A percentile compares a stretch with the other conserved stretches of the same genome.
These are phyloP conservation scores for Exophiala aquamarina DNA, from an alignment of 2,329 filamentous ascomycete genomes.

Conservation along the genomic window DNA sequence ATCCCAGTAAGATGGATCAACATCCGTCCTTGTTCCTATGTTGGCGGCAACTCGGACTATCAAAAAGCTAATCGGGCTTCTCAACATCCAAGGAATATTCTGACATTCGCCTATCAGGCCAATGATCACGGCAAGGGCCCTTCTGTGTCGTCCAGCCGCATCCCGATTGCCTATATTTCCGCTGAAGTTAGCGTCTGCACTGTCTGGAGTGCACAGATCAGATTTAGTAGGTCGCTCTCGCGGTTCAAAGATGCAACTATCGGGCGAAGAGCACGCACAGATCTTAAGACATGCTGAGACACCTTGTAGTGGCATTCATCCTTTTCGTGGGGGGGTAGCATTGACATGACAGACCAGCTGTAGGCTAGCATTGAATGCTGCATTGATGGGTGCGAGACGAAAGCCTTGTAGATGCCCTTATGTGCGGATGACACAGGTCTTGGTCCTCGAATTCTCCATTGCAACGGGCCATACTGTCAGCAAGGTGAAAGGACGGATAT, in stretches of 20 bases:
- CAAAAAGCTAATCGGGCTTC: background rate
- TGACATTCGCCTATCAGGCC: background rate
- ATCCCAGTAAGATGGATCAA: conserved; percentile 4
- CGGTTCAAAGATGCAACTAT: background rate
- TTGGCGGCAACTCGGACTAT: background rate
- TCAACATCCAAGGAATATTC: conserved; percentile 1
- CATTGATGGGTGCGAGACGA: background rate
- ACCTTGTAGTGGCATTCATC: background rate
- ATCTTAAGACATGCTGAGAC: conserved; percentile 1
- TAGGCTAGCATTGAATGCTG: background rate
- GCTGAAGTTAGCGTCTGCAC: background rate
- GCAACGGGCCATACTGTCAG: conserved; percentile 1
- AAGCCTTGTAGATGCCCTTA: background rate
- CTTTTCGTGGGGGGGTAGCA: conserved; percentile 1
- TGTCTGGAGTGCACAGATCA: background rate
- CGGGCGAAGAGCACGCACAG: background rate
- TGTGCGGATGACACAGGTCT: no score
- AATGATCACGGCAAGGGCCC: background rate
- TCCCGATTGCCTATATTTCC: background rate
- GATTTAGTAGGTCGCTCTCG: background rate
- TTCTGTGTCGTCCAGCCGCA: background rate
- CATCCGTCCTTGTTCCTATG: conserved; percentile 1
- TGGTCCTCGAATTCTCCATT: background rate
- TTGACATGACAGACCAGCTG: conserved; percentile 7
- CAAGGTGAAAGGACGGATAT: background rate